phyloP scores from a whole-genome alignment of 192 early-diverging fungal genomes.

The Backusella psychrophila region DNA sequence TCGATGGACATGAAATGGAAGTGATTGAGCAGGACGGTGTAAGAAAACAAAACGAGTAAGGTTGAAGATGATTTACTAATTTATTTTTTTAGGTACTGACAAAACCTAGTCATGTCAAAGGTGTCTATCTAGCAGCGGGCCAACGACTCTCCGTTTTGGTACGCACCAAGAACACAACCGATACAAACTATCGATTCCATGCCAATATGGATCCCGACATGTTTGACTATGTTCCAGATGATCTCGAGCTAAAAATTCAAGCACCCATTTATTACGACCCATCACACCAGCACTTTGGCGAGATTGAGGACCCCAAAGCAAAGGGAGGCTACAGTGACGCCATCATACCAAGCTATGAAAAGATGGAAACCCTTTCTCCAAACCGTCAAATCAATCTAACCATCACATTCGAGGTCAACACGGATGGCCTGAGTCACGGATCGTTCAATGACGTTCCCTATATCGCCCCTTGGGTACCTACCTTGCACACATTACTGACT shows the following conservation, averaged over 20 bases:
- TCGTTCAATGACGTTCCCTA: conserved; percentile 77
- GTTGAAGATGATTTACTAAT: neutral
- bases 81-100: conserved; percentile 42
- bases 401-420: conserved; percentile 62
- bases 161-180: conserved; percentile 59
- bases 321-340: conserved; percentile 40
- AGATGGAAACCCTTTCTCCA: conserved; percentile 37
- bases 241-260: conserved; percentile 57
- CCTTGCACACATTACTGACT: conserved; percentile 62
- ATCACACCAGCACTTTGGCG: conserved; percentile 23
- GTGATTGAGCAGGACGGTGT: conserved; percentile 83
- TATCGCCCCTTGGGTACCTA: conserved; percentile 61
- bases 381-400: conserved; percentile 52
- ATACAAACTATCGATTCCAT: conserved; percentile 68
- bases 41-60: conserved; percentile 19
- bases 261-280: conserved; percentile 55
- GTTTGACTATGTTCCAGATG: conserved; percentile 66
- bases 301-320: neutral
- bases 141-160: conserved; percentile 83
- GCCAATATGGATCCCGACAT: conserved; percentile 75
- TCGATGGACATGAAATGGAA: conserved; percentile 74
- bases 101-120: conserved; percentile 50
- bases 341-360: conserved; percentile 46
- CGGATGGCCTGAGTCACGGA: conserved; percentile 77
- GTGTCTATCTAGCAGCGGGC: conserved; percentile 62